Base-by-base conservation (phyloP, 2,329 filamentous ascomycete species). In the Trichoderma sp. region DNA sequence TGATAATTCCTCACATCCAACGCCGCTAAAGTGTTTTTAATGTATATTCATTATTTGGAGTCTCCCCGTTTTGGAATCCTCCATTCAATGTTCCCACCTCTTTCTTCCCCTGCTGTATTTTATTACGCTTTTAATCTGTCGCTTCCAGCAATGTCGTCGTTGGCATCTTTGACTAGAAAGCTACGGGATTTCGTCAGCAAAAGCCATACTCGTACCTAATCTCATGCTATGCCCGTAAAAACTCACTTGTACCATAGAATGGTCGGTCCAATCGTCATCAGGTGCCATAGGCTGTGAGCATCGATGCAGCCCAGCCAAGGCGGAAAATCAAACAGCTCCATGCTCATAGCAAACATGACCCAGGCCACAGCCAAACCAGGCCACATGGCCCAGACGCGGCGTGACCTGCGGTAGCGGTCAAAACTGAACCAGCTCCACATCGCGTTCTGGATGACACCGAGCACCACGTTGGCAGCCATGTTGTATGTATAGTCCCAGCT, bases 401-500 rank as follows among this genome's bases (percentile, higher is more conserved):
- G 87, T 19, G 90, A 87, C 78, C 88, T 88, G 71, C 84, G 83
- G 80, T 94, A 98, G 72, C 90, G 86, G 71, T 82, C 81, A 72
- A 91, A 87, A 76, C 91, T 94, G 80, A 97, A 97, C 78, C 87
- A 91, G 52, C 85, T 92, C 95, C 95, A 98, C 68, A 98, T 80
- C 4, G 89, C 63, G 74, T 98, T 97, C 76, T 93, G 90, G 5
- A 94, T 78, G 48, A 93, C 83, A 4, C 95, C 95, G 12, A 91
- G 87, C 3, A 86, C 88, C 22, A 99, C 92, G 75, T 98, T 99
- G 61, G 94, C 95, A 1, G 91, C 89, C 93, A 99, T 98, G 78
- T 99, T 99, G 81, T 99, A 99, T 5, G 90, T 91, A 78, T 99
- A 99, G 79, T 98, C 92, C 92, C 95, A 99, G 19, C 85, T 83